phyloP scores from a whole-genome alignment of 2,329 filamentous ascomycete species.

The Plectosphaerella sp. region DNA sequence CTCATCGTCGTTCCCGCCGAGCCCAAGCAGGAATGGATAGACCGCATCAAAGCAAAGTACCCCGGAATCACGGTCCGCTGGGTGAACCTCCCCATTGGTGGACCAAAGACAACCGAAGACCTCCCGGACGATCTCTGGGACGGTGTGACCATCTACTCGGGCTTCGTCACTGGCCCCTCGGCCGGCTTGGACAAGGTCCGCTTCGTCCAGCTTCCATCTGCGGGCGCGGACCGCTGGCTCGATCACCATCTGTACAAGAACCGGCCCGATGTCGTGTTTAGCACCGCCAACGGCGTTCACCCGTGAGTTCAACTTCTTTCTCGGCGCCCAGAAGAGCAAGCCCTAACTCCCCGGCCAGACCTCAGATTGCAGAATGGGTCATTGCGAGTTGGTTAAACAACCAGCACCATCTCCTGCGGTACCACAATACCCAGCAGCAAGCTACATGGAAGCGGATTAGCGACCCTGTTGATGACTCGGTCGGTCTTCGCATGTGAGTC shows the following conservation, averaged over 20 bases:
- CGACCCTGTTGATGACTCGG: slow-evolving; percentile 34
- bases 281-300: slow-evolving; percentile 44
- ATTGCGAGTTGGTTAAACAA: slow-evolving; percentile 45
- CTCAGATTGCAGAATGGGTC: slow-evolving; percentile 55
- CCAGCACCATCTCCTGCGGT: slow-evolving; percentile 39
- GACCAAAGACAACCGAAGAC: slow-evolving; percentile 16
- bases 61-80: slow-evolving; percentile 34
- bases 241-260: slow-evolving; percentile 27
- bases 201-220: slow-evolving; percentile 39
- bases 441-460: slow-evolving; percentile 35
- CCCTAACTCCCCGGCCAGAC: too few species aligned
- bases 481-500: slow-evolving; percentile 44
- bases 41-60: slow-evolving; percentile 23
- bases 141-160: slow-evolving; percentile 34
- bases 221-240: slow-evolving; percentile 38
- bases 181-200: slow-evolving; percentile 28
- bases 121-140: slow-evolving; percentile 27
- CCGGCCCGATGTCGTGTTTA: slow-evolving; percentile 27
- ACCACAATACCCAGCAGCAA: slow-evolving; percentile 37
- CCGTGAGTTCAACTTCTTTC: slow-evolving; percentile 24
- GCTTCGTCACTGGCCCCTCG: slow-evolving; percentile 23
- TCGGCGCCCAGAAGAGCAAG: too few species aligned
- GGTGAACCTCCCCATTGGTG: slow-evolving; percentile 14
- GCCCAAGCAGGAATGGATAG: slow-evolving; percentile 27
- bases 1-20: slow-evolving; percentile 29